phyloP scores from a whole-genome alignment of 371 early-diverging fungal species.

The Rhizopus arrhizus region DNA sequence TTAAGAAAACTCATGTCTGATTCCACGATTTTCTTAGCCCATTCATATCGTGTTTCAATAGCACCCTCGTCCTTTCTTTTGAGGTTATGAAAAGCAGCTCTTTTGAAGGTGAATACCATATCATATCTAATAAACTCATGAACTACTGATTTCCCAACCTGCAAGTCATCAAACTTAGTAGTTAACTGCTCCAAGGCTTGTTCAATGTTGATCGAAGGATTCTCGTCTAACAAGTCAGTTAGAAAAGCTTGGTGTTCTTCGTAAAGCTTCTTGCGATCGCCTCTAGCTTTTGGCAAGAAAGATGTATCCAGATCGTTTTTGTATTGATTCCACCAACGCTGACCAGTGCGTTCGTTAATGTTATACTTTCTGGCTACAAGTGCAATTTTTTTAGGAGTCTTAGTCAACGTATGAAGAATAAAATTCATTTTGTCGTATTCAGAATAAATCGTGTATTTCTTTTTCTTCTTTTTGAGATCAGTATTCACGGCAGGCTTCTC shows the following conservation, averaged over 20 bases:
- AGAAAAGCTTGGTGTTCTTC: constrained; percentile 5
- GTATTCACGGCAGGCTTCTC: neutral
- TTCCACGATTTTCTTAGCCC: too few relatives aligned
- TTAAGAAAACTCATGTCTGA: too few relatives aligned
- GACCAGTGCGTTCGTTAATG: neutral
- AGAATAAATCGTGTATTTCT: constrained; percentile 1
- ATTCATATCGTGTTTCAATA: too few relatives aligned
- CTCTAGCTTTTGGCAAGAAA: constrained; percentile 1
- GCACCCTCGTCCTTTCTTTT: too few relatives aligned
- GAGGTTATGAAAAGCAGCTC: too few relatives aligned
- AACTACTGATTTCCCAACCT: too few relatives aligned
- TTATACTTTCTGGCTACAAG: constrained; percentile 3
- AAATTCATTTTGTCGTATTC: constrained; percentile 1
- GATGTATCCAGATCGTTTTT: neutral
- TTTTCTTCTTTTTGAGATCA: neutral
- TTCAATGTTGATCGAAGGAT: constrained; percentile 1
- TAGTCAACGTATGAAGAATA: neutral
- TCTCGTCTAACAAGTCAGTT: constrained; percentile 5
- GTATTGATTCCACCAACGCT: constrained; percentile 1
- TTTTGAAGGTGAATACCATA: too few relatives aligned
- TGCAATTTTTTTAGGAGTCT: constrained; percentile 1
- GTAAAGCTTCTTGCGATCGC: neutral
- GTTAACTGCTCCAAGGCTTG: neutral
- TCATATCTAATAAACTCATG: too few relatives aligned
- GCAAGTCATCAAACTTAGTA: constrained; percentile 5